phyloP scores from a whole-genome alignment of 495 filamentous ascomycete species.

The Cercophora scortea region DNA sequence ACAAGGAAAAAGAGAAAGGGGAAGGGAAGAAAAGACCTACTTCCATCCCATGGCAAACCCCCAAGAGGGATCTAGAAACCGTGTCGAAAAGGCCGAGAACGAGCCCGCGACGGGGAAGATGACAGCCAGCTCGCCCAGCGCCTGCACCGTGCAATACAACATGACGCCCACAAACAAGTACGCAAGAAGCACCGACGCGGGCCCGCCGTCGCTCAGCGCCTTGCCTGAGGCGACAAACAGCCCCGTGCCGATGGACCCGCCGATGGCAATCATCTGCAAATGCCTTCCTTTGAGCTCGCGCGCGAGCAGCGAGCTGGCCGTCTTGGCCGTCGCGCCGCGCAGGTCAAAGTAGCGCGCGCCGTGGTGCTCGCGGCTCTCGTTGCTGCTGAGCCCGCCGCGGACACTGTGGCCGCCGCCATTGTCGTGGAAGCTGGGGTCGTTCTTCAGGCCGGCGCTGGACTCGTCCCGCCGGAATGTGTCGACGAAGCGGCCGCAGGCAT shows the following conservation, averaged over 20 bases:
- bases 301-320: slow-evolving; percentile 42
- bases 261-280: slow-evolving; percentile 95
- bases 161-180: slow-evolving; percentile 78
- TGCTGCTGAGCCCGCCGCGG: background rate
- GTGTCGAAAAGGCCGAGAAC: slow-evolving; percentile 84
- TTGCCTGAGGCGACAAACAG: slow-evolving; percentile 83
- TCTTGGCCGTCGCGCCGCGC: slow-evolving; percentile 13
- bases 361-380: slow-evolving; percentile 3
- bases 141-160: slow-evolving; percentile 88
- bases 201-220: slow-evolving; percentile 72
- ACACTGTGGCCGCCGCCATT: background rate
- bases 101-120: slow-evolving; percentile 87
- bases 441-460: background rate
- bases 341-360: slow-evolving; percentile 22
- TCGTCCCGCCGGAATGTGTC: slow-evolving; percentile 24
- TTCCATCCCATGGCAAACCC: slow-evolving; percentile 99
- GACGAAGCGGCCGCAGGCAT: slow-evolving; percentile 13
- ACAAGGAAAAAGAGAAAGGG: background rate
- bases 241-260: slow-evolving; percentile 91
- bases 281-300: slow-evolving; percentile 76
- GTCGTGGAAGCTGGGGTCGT: slow-evolving; percentile 1
- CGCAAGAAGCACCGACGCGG: slow-evolving; percentile 75
- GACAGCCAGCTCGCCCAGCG: slow-evolving; percentile 89
- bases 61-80: slow-evolving; percentile 92
- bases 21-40: slow-evolving; percentile 20